Conservation (phyloP, 208 protist genomes). For the Phytomonas sp. region DNA sequence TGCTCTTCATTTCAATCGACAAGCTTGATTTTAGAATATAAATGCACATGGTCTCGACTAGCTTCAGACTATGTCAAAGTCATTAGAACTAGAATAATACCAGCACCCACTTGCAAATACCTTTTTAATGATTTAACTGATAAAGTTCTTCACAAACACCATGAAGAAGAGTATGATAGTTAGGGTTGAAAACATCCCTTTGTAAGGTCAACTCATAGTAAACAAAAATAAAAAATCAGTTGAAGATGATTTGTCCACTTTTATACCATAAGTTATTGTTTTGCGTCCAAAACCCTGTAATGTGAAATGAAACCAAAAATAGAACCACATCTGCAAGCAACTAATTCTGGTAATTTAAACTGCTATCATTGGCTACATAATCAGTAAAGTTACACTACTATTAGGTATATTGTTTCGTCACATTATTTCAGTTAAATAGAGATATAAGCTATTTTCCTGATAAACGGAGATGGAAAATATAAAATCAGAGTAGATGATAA, state of each 20-base stretch:
- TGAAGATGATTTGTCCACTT: background rate
- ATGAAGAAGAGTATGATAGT: background rate
- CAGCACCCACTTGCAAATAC: background rate
- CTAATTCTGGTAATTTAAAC: background rate
- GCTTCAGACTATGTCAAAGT: background rate
- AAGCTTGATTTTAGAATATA: background rate
- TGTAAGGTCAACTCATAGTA: background rate
- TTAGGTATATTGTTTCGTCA: background rate
- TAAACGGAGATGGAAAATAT: background rate
- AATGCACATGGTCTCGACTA: background rate
- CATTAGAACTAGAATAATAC: background rate
- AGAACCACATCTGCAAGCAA: background rate
- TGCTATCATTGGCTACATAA: background rate
- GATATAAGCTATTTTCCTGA: background rate
- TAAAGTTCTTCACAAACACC: background rate
- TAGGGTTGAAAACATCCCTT: background rate
- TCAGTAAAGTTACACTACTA: background rate
- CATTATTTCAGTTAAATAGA: background rate
- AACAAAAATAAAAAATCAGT: background rate
- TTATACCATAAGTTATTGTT: background rate
- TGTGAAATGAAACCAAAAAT: background rate
- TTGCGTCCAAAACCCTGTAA: background rate
- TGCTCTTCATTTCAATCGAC: background rate
- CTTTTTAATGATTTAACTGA: background rate
- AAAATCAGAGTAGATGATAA: background rate